Percentiles rank a stretch among this genome's conserved stretches.
These are phyloP conservation scores for Salix exigua DNA, from an alignment of 345 rosid species.

Conservation along the genomic window DNA sequence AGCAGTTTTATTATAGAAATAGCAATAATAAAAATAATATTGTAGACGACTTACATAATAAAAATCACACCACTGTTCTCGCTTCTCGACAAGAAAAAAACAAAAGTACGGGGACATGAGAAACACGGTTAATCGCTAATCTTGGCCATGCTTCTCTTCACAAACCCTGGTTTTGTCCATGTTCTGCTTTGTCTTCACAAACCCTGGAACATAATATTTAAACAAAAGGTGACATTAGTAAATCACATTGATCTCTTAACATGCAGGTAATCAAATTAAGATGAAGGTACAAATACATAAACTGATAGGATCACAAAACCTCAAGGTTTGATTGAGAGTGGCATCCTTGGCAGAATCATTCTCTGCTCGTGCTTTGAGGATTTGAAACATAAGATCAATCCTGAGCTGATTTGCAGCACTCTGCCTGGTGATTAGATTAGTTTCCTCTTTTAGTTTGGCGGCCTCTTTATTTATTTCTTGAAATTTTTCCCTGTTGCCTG, in stretches of 20 bases:
- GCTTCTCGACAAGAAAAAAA: too few relatives aligned
- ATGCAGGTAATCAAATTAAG: not conserved
- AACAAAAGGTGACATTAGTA: not conserved
- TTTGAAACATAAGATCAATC: not conserved
- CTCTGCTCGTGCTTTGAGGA: not conserved
- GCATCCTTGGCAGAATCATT: not conserved
- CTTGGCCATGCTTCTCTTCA: not conserved
- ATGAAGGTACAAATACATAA: not conserved
- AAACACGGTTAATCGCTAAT: not conserved
- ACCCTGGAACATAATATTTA: not conserved
- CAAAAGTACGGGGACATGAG: too few relatives aligned
- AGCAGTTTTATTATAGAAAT: too few relatives aligned
- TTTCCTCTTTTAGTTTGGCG: not conserved
- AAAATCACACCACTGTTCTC: too few relatives aligned
- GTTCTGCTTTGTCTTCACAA: not conserved
- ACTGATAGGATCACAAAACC: not conserved
- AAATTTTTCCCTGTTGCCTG: not conserved
- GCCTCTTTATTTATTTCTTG: not conserved
- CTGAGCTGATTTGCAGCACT: not conserved
- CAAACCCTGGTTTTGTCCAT: not conserved
- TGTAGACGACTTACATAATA: too few relatives aligned
- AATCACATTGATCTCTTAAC: not conserved
- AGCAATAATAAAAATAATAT: too few relatives aligned
- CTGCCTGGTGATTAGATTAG: not conserved
- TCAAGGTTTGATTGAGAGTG: not conserved